Evolutionary conservation across 164 flowering plant species (phyloP), one percentile per base, ranked within the genome.

Genomic region (Piper longum): DNA sequence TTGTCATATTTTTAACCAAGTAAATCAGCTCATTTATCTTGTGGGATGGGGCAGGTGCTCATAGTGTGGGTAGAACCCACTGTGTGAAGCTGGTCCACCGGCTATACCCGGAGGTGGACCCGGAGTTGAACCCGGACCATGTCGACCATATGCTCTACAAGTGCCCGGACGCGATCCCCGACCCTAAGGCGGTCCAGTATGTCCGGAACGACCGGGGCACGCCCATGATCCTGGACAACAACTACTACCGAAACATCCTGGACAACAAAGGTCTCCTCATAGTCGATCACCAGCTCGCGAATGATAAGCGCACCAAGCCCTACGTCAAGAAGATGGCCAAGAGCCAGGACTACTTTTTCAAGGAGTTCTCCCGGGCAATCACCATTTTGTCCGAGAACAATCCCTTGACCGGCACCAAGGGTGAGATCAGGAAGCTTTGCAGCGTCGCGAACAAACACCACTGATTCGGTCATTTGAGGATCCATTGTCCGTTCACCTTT

Each of bases 21-120:
- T 62, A 14, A 17, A 43, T 14, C 26, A 43, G 43, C 9, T 48
- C 52, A 9, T 48, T 9, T 48, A 9, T 48, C 48, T 9, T 44
- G 48, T 3, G 17, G 36, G 18, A 19, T 56, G 4, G 58, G 17
- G 17, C 80, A 89, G 95, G 97, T 14, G 76, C 98, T 61, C 98
- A 93, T 78, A 93, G 97, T 69, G 98, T 93, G 52, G 98, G 98
- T 1, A 66, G 98, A 76, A 93, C 98, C 69, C 98, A 93, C 79
- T 93, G 98, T 70, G 91, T 82, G 64, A 93, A 93, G 80, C 74
- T 93, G 76, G 98, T 93, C 41, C 96, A 93, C 78, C 81, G 98
- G 48, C 62, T 93, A 56, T 93, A 93, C 84, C 98, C 98, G 7
- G 96, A 93, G 60, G 97, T 89, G 36, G 95, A 80, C 72, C 89